Base-by-base conservation (phyloP, 208 protist genomes). In the Crithidia sp. region DNA sequence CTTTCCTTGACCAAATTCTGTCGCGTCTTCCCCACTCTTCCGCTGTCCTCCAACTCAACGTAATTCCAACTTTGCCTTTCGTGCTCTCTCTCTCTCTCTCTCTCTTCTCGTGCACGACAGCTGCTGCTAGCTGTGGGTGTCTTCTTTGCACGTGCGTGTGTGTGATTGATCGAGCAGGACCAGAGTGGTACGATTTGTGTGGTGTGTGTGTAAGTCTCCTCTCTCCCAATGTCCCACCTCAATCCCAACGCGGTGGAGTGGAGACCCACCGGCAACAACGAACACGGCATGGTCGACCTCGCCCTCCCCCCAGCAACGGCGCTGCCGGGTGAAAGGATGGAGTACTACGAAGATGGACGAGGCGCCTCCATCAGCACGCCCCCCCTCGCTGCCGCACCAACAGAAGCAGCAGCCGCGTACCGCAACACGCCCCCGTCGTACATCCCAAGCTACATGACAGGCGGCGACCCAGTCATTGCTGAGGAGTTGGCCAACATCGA, bases 171-270 rank as follows among this genome's bases (percentile, higher is more conserved):
- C 28, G 28, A 28, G 28, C 28, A 28, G 28, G 28, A 28, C 28
- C 1, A 28, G 28, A 28, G 28, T 28, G 1, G 28, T 28, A 1
- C 28, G 28, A 28, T 1, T 28, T 28, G 28, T 28, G 28, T 28
- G 28, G 28, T 28, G 28, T 28, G 28, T 28, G 28, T 28, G 28
- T 28, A 28, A 28, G 28, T 28, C 28, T 28, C 28, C 28, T 28
- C 28, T 1, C 28, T 28, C 28, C 28, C 28, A 28, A 88, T 88
- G 84, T 83, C 84, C 7, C 67, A 74, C 16, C 77, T 96, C 28
- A 94, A 96, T 65, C 87, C 82, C 6, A 88, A 93, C 50, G 91
- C 91, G 43, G 85, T 76, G 60, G 91, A 96, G 72, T 96, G 91
- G 91, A 81, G 71, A n/a, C 91, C 90, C n/a, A 77, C 79, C 3